Evolutionary conservation across 176 grass and related monocot species (phyloP).

Genomic region (Avena atlantica): DNA sequence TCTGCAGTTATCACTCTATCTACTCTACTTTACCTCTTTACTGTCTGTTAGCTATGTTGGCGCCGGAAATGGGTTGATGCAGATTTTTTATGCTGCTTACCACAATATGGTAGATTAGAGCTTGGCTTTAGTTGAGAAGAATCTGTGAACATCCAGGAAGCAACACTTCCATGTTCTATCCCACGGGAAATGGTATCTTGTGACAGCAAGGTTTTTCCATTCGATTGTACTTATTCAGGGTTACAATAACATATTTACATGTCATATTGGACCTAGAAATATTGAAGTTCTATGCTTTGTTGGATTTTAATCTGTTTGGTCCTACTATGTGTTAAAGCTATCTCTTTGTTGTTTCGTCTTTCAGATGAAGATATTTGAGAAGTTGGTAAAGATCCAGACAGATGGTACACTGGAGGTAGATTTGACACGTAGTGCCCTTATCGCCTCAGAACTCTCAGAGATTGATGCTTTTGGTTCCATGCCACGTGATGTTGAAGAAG

Average conservation of each 20-base stretch:
- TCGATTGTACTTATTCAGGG: not conserved
- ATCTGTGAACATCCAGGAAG: conserved; percentile 24
- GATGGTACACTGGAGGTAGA: conserved; percentile 90
- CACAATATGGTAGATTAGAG: not conserved
- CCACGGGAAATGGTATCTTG: conserved; percentile 10
- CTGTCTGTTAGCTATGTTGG: conserved; percentile 17
- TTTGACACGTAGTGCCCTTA: conserved; percentile 58
- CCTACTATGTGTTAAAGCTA: conserved; percentile 32
- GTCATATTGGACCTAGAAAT: conserved; percentile 25
- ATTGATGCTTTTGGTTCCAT: conserved; percentile 78
- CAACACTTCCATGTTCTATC: conserved; percentile 5
- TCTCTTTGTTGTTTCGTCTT: conserved; percentile 42
- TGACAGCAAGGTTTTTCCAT: conserved; percentile 18
- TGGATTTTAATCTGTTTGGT: not conserved
- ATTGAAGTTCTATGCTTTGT: not conserved
- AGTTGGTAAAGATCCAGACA: conserved; percentile 83
- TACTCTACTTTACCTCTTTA: conserved; percentile 25
- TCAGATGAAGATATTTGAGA: conserved; percentile 84
- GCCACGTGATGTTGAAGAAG: conserved; percentile 42
- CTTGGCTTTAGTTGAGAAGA: conserved; percentile 18
- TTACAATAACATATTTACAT: conserved; percentile 10
- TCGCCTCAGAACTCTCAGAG: conserved; percentile 88
- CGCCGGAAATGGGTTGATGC: not conserved
- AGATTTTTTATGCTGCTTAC: conserved; percentile 20
- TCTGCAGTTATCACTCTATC: not conserved